Base-by-base conservation (phyloP, 2,329 filamentous ascomycete genomes). In the Gaeumannomyces tritici region DNA sequence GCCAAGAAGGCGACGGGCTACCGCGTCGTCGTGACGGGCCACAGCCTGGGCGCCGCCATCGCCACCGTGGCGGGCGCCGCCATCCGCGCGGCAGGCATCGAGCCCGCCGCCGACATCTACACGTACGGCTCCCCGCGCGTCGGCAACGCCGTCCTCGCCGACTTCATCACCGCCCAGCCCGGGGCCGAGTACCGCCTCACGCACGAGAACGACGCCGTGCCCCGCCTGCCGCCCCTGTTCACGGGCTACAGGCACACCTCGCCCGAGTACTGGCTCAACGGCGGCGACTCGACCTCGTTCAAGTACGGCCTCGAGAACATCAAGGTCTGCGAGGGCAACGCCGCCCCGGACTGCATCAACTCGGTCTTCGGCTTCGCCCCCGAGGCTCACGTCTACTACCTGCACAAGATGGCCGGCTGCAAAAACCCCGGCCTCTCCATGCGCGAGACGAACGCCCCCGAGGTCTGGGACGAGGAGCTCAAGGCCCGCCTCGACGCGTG, bases 1-100 rank as follows among this genome's bases (percentile, higher is more conserved):
- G 83, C 83, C 3, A 71, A 70, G 55, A 70, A 76, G 31, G 73
- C 84, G 73, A 83, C 85, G 1, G 65, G 64, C 59, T 88, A 81
- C 75, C 71, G 71, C 57, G 69, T 89, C 69, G 70, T 87, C 24
- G 72, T 80, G n/a, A 85, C 86, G 0, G 89, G 88, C 47, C 88
- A 90, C 76, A 88, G 85, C 12, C 82, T 91, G 4, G 88, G 88
- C 59, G 88, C 78, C 29, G 86, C 86, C 8, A 76, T 90, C 2
- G 85, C 82, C 54, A 84, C 81, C 8, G 71, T 91, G 5, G 87
- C 79, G 0, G 83, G 79, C 0, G 83, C 80, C 0, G 78, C 83
- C 66, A 73, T 89, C 26, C 80, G 86, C 58, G 71, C 71, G 7
- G 69, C 70, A 12, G 83, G 81, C 55, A 73, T 74, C 63, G 18